These are phyloP conservation scores for Pleurotus pulmonarius DNA, from an alignment of 768 basidiomycete genomes.

Conservation along the genomic window DNA sequence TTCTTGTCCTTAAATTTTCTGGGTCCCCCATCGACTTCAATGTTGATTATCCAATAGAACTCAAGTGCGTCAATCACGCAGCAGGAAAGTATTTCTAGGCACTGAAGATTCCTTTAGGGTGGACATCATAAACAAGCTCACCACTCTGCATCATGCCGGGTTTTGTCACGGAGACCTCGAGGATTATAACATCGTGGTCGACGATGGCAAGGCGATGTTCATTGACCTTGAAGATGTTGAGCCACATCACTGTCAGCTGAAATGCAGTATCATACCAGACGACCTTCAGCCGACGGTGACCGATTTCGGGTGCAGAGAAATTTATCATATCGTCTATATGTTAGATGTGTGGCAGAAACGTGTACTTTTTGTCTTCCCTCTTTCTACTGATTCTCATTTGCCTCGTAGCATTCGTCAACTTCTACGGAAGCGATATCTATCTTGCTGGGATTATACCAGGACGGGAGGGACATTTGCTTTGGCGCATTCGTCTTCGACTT, in stretches of 20 bases:
- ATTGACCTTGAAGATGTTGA: neutral
- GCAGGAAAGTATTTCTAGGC: neutral
- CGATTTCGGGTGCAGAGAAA: neutral
- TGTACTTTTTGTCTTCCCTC: neutral
- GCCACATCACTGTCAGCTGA: neutral
- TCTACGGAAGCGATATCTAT: neutral
- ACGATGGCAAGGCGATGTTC: neutral
- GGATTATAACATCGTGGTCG: neutral
- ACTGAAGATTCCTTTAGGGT: neutral
- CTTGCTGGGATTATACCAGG: neutral
- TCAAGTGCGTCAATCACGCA: neutral
- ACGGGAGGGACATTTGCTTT: neutral
- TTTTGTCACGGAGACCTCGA: neutral
- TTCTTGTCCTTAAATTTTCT: neutral
- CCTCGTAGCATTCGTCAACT: neutral
- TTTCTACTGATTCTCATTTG: neutral
- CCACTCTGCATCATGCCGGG: neutral
- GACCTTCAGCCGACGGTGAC: too few relatives aligned
- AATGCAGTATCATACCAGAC: neutral
- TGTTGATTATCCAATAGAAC: neutral
- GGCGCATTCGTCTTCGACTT: neutral
- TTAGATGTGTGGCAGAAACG: neutral
- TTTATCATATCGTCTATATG: neutral
- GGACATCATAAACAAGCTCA: neutral
- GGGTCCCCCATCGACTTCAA: neutral